A percentile compares a stretch with the other conserved stretches of the same genome.
phyloP scores from a whole-genome alignment of 805 yeast genomes.

The Ogataea methanolica region DNA sequence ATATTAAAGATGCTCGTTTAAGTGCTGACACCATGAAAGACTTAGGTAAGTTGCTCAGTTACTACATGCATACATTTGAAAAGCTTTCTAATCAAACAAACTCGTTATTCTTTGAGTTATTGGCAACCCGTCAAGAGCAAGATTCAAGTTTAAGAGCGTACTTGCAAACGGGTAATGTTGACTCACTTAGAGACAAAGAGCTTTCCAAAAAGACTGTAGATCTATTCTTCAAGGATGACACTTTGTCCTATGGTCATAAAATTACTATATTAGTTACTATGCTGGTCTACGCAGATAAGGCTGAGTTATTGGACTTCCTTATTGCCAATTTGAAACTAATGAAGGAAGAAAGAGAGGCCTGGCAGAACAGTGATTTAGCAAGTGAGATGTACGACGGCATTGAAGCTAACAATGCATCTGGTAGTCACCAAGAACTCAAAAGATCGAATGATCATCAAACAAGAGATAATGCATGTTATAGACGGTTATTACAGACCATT shows the following conservation, averaged over 20 bases:
- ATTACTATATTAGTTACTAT: conserved; percentile 21
- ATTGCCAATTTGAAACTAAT: conserved; percentile 33
- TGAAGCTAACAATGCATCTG: neutral
- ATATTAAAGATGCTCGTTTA: conserved; percentile 47
- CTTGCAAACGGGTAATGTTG: conserved; percentile 56
- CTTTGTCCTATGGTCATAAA: conserved; percentile 20
- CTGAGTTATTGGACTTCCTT: conserved; percentile 42
- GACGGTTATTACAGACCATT: conserved; percentile 20
- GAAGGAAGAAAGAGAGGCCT: conserved; percentile 19
- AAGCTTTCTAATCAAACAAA: conserved; percentile 46
- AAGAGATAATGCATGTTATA: conserved; percentile 11
- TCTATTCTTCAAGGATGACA: conserved; percentile 12
- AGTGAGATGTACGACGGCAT: neutral
- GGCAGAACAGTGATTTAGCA: conserved; percentile 2
- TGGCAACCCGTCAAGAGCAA: conserved; percentile 51
- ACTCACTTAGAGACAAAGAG: conserved; percentile 31
- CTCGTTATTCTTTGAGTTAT: conserved; percentile 53
- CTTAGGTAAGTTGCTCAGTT: conserved; percentile 58
- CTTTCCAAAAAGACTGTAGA: conserved; percentile 15
- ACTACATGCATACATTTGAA: conserved; percentile 58
- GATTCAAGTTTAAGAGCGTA: conserved; percentile 45
- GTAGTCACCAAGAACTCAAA: conserved; percentile 1
- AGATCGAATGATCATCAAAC: conserved; percentile 6
- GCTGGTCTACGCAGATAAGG: conserved; percentile 38
- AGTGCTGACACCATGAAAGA: conserved; percentile 48